A percentile compares a stretch with the other conserved stretches of the same genome.
These are phyloP conservation scores for Hypoxylon sp. DNA, from an alignment of 2,329 filamentous ascomycete genomes.

Conservation along the genomic window DNA sequence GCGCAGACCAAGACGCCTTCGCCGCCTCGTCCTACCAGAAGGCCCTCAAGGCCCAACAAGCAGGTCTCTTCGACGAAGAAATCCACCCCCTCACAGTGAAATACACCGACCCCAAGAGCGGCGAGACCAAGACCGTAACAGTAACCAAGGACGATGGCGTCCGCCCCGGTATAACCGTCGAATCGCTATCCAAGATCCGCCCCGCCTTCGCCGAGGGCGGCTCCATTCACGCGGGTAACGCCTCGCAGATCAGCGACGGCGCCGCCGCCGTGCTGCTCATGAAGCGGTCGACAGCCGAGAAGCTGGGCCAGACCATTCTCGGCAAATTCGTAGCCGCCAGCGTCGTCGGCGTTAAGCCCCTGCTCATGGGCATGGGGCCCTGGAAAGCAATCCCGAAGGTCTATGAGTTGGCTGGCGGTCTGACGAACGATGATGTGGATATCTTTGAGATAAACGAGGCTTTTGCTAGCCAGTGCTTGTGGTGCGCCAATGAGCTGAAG, in stretches of 20 bases:
- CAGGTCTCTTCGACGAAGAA: conserved; percentile 93
- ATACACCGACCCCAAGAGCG: conserved; percentile 90
- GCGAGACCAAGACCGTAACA: conserved; percentile 84
- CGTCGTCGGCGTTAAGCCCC: conserved; percentile 88
- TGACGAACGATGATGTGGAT: conserved; percentile 90
- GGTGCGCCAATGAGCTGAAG: conserved; percentile 90
- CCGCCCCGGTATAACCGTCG: conserved; percentile 84
- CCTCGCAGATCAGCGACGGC: conserved; percentile 94
- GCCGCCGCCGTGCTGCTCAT: conserved; percentile 95
- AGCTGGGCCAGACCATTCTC: conserved; percentile 87
- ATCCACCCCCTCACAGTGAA: conserved; percentile 89
- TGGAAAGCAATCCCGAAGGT: conserved; percentile 96
- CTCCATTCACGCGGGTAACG: conserved; percentile 95
- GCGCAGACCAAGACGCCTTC: conserved; percentile 88
- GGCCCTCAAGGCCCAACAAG: conserved; percentile 84
- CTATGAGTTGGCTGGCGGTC: conserved; percentile 82
- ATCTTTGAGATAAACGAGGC: conserved; percentile 99
- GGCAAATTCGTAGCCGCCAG: conserved; percentile 92
- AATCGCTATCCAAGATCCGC: conserved; percentile 90
- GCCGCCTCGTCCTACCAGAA: conserved; percentile 94
- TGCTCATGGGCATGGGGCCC: conserved; percentile 96
- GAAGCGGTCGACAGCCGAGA: conserved; percentile 91
- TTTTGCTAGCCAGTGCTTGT: conserved; percentile 94
- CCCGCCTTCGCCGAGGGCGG: conserved; percentile 93
- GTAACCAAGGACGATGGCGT: conserved; percentile 91